Conservation (phyloP, 2,329 filamentous ascomycete species). For the Ciborinia camelliae region DNA sequence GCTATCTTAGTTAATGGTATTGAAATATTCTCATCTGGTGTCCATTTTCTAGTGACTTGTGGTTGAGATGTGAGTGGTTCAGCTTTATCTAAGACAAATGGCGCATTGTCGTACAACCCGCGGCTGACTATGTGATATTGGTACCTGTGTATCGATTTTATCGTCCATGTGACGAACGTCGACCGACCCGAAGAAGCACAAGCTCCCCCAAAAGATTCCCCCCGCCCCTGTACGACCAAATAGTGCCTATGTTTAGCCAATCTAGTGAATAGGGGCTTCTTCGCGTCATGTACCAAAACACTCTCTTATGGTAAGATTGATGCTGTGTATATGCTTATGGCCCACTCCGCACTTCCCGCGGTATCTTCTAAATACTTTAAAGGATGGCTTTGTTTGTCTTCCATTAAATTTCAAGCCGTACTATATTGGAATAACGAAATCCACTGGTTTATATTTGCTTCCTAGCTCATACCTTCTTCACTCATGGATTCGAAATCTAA, state of each 20-base stretch:
- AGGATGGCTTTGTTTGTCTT: not conserved
- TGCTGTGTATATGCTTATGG: not conserved
- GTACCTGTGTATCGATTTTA: not conserved
- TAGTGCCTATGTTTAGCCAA: not conserved
- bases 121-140: not conserved
- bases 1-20: conserved; percentile 19
- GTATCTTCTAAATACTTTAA: not conserved
- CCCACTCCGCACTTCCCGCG: not conserved
- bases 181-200: not conserved
- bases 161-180: not conserved
- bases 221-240: not conserved
- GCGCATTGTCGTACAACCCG: not conserved
- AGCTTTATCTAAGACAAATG: not conserved
- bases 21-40: not conserved
- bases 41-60: not conserved
- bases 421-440: not conserved
- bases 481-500: not conserved
- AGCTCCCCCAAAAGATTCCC: not conserved
- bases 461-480: not conserved
- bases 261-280: too few species aligned
- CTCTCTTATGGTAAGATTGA: too few species aligned
- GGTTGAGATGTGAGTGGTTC: not conserved
- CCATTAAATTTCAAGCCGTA: too few species aligned
- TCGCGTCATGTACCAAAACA: too few species aligned
- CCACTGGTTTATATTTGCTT: not conserved